Conservation (phyloP, 2,329 filamentous ascomycete genomes). For the Zymoseptoria passerinii region DNA sequence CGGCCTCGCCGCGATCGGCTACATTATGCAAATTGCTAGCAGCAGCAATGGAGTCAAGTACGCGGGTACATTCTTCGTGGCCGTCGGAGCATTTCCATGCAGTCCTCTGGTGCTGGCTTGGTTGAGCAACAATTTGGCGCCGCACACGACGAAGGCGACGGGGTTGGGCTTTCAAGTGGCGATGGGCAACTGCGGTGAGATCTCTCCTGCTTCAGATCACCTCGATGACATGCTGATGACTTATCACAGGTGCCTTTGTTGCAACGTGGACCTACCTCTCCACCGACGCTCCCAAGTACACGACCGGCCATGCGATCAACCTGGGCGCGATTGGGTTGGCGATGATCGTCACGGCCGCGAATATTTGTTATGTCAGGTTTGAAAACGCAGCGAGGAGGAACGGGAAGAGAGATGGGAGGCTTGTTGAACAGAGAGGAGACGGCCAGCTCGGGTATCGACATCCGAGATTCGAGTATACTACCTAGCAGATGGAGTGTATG, state of each 20-base stretch:
- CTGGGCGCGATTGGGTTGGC: conserved; percentile 34
- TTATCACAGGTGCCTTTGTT: conserved; percentile 32
- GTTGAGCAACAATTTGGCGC: conserved; percentile 39
- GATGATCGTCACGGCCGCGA: conserved; percentile 25
- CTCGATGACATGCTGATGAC: neutral
- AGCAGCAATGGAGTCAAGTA: conserved; percentile 30
- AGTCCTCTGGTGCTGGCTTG: conserved; percentile 30
- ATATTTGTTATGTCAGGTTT: conserved; percentile 34
- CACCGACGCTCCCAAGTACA: conserved; percentile 36
- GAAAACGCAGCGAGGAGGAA: conserved; percentile 35
- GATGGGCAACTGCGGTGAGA: conserved; percentile 32
- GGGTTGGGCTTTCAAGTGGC: conserved; percentile 36
- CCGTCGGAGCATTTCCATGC: conserved; percentile 27
- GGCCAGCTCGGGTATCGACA: conserved; percentile 34
- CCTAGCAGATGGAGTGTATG: neutral
- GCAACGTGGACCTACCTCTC: conserved; percentile 39
- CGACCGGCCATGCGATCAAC: conserved; percentile 36
- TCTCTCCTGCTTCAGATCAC: neutral
- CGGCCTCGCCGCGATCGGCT: conserved; percentile 31
- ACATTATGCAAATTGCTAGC: conserved; percentile 32
- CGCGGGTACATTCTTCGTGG: conserved; percentile 35
- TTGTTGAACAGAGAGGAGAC: neutral
- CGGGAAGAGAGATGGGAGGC: conserved; percentile 28
- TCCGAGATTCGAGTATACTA: conserved; percentile 32
- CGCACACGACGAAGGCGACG: conserved; percentile 38